Conservation (phyloP, 2,329 filamentous ascomycete species). For the Myrmaecium sp. region DNA sequence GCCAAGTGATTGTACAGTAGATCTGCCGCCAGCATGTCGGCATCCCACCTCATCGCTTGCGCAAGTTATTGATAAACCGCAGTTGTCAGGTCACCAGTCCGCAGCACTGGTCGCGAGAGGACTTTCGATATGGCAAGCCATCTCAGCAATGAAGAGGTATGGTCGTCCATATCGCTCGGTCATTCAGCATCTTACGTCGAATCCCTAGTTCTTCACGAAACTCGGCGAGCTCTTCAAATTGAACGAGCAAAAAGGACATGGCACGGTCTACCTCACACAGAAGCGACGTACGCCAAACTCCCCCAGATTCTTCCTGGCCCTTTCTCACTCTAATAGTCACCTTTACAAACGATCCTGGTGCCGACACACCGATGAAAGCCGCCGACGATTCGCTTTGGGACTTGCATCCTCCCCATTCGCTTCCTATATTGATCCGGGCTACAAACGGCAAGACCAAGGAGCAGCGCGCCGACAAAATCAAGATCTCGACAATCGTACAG, state of each 20-base stretch:
- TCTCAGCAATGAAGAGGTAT: slow-evolving; percentile 45
- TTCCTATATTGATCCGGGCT: slow-evolving; percentile 67
- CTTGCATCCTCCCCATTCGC: slow-evolving; percentile 38
- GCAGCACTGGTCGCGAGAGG: slow-evolving; percentile 2
- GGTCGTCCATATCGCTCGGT: slow-evolving; percentile 5
- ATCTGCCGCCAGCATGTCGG: background rate
- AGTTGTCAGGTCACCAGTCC: too few relatives aligned
- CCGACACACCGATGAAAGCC: slow-evolving; percentile 20
- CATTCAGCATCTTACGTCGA: background rate
- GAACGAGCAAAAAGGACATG: slow-evolving; percentile 52
- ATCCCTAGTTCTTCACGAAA: slow-evolving; percentile 51
- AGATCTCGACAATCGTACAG: slow-evolving; percentile 69
- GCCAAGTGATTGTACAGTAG: background rate
- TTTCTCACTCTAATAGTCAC: slow-evolving; percentile 14
- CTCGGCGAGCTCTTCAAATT: slow-evolving; percentile 51
- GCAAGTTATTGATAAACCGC: too few relatives aligned
- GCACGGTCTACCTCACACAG: slow-evolving; percentile 58
- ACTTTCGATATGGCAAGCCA: slow-evolving; percentile 22
- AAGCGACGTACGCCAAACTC: slow-evolving; percentile 43
- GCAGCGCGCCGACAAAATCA: slow-evolving; percentile 44
- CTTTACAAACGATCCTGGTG: slow-evolving; percentile 25
- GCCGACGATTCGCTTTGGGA: slow-evolving; percentile 42
- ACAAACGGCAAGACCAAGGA: slow-evolving; percentile 52
- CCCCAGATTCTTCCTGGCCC: background rate
- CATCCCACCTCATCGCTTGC: background rate